Percentiles rank a stretch among this genome's conserved stretches.
phyloP scores from a whole-genome alignment of 2,329 filamentous ascomycete genomes.

The Pseudocercospora macadamiae region DNA sequence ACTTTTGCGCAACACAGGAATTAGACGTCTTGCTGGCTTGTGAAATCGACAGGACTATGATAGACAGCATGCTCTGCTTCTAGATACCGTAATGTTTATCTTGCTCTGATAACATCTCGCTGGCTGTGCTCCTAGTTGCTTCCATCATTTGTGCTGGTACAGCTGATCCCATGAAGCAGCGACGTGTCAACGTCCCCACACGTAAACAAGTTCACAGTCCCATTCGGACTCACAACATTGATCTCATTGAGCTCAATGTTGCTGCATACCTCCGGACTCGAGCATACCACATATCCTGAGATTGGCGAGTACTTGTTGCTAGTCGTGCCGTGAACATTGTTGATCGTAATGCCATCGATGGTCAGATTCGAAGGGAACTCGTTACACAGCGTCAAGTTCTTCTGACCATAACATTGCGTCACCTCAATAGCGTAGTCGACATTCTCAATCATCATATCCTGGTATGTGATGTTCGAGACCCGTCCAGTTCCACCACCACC shows the following conservation, averaged over 20 bases:
- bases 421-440: conserved; percentile 68
- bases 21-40: conserved; percentile 43
- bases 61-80: neutral
- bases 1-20: conserved; percentile 43
- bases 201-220: conserved; percentile 33
- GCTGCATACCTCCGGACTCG: conserved; percentile 49
- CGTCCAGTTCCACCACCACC: conserved; percentile 66
- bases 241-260: conserved; percentile 50
- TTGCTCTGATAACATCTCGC: neutral
- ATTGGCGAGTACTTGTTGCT: conserved; percentile 47
- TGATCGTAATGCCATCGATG: conserved; percentile 60
- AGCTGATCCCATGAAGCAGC: conserved; percentile 36
- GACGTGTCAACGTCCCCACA: conserved; percentile 37
- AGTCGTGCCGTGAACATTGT: conserved; percentile 60
- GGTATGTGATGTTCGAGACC: conserved; percentile 69
- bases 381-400: conserved; percentile 64
- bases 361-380: conserved; percentile 59
- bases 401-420: conserved; percentile 68
- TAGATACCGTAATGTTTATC: neutral
- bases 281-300: conserved; percentile 50
- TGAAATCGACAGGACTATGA: neutral
- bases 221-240: conserved; percentile 31
- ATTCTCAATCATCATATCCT: conserved; percentile 62
- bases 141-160: conserved; percentile 28
- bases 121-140: conserved; percentile 15